Conservation (phyloP, 2,329 filamentous ascomycete genomes). For the Raffaelea arxii region DNA sequence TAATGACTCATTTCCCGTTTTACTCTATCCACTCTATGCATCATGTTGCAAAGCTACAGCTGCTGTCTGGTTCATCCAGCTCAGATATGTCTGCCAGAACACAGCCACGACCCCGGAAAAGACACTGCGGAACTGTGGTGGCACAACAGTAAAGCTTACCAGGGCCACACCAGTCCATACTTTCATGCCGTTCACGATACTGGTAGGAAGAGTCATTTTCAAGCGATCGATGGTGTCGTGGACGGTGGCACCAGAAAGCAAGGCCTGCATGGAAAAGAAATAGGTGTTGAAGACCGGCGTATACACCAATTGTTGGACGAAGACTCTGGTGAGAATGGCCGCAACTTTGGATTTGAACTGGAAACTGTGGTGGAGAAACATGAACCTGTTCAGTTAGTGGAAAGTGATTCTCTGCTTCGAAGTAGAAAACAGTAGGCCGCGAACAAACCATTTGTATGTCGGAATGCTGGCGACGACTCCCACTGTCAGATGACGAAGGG, state of each 20-base stretch:
- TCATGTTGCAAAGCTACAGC: conserved; percentile 19
- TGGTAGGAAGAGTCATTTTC: conserved; percentile 63
- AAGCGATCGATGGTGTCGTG: conserved; percentile 60
- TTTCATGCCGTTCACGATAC: conserved; percentile 70
- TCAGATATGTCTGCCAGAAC: conserved; percentile 86
- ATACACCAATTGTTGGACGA: conserved; percentile 69
- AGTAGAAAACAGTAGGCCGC: not conserved
- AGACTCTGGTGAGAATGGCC: conserved; percentile 65
- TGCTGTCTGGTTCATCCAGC: conserved; percentile 64
- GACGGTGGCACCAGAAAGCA: conserved; percentile 58
- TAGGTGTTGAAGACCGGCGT: conserved; percentile 74
- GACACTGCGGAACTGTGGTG: conserved; percentile 66
- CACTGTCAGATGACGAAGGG: conserved; percentile 61
- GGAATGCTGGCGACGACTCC: conserved; percentile 66
- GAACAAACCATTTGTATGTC: conserved; percentile 64
- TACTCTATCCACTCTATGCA: not conserved
- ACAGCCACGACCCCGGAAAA: conserved; percentile 72
- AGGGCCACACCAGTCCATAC: conserved; percentile 86
- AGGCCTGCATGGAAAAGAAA: conserved; percentile 71
- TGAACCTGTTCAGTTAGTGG: conserved; percentile 45
- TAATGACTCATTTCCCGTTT: not conserved
- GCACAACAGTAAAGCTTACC: conserved; percentile 72
- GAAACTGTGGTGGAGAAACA: conserved; percentile 71
- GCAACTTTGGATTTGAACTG: conserved; percentile 66
- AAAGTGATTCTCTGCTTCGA: not conserved